phyloP scores from a whole-genome alignment of 1,284 basidiomycete genomes.

The Moesziomyces globuligerus region DNA sequence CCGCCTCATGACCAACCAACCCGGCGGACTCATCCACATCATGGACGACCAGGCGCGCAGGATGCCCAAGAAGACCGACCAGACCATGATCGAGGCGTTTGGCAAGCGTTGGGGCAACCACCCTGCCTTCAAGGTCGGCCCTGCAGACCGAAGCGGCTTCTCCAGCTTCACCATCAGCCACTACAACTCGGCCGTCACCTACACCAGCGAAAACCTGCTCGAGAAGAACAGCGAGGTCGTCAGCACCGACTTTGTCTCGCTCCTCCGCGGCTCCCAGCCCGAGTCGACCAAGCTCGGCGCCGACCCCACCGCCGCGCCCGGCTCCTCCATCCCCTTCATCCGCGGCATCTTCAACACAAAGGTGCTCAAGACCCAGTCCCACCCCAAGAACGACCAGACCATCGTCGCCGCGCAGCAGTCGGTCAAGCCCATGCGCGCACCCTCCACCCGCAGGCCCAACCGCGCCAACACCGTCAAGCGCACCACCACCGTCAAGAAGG shows the following conservation, averaged over 20 bases:
- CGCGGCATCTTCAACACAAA: slow-evolving; percentile 87
- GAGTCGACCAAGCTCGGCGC: slow-evolving; percentile 60
- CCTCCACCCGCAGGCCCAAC: slow-evolving; percentile 71
- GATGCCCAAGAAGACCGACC: slow-evolving; percentile 87
- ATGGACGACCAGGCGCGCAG: slow-evolving; percentile 94
- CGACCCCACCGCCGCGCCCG: slow-evolving; percentile 43
- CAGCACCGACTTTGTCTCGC: slow-evolving; percentile 90
- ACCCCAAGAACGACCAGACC: slow-evolving; percentile 90
- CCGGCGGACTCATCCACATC: slow-evolving; percentile 92
- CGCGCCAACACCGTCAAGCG: slow-evolving; percentile 55
- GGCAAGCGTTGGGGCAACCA: slow-evolving; percentile 94
- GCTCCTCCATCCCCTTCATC: slow-evolving; percentile 76
- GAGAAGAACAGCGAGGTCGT: slow-evolving; percentile 88
- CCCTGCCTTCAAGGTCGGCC: slow-evolving; percentile 75
- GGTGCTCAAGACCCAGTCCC: slow-evolving; percentile 86
- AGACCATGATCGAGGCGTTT: slow-evolving; percentile 93
- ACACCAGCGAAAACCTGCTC: slow-evolving; percentile 88
- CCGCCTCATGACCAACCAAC: slow-evolving; percentile 83
- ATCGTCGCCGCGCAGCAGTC: slow-evolving; percentile 92
- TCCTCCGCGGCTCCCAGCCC: slow-evolving; percentile 75
- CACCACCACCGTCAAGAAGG: slow-evolving; percentile 69
- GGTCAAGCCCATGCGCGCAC: slow-evolving; percentile 89
- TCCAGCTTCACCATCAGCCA: slow-evolving; percentile 92
- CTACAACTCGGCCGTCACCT: slow-evolving; percentile 88
- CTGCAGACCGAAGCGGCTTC: slow-evolving; percentile 76